Conservation (phyloP, 495 filamentous ascomycete genomes). For the Patellaria atrata region DNA sequence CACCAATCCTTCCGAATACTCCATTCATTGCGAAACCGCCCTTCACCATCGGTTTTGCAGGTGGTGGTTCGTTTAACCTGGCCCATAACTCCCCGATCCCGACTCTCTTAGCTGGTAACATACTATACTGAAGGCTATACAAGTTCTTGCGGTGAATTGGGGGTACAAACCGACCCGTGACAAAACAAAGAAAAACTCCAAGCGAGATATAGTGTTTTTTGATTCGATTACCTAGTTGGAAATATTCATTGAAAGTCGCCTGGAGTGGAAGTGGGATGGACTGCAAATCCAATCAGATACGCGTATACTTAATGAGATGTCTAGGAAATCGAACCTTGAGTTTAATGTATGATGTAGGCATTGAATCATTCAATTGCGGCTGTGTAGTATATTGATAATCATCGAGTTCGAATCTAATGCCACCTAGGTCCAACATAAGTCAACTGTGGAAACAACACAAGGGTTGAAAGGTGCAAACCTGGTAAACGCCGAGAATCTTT, state of each 20-base stretch:
- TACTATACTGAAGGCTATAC: constrained; percentile 96
- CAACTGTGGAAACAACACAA: constrained; percentile 4
- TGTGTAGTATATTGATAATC: constrained; percentile 41
- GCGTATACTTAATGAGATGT: not conserved
- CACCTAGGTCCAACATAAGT: constrained; percentile 38
- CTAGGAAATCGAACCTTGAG: constrained; percentile 46
- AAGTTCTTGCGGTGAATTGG: constrained; percentile 88
- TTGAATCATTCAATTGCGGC: constrained; percentile 16
- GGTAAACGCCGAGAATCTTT: constrained; percentile 87
- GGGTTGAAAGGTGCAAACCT: constrained; percentile 34
- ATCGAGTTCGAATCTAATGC: constrained; percentile 80
- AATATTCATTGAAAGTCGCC: constrained; percentile 94
- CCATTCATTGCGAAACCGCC: too few relatives aligned
- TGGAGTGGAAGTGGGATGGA: constrained; percentile 79
- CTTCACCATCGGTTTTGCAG: constrained; percentile 2
- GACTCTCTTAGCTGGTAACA: constrained; percentile 73
- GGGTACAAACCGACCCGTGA: constrained; percentile 71
- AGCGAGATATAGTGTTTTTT: constrained; percentile 90
- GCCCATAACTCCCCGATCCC: constrained; percentile 77
- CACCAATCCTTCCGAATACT: too few relatives aligned
- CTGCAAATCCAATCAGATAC: constrained; percentile 28
- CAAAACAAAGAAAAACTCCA: constrained; percentile 68
- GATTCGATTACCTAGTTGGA: constrained; percentile 81
- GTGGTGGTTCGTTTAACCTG: constrained; percentile 51
- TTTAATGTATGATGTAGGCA: constrained; percentile 51